Base-by-base conservation (phyloP, 2,329 filamentous ascomycete species). In the Fusarium pseudonygamai region DNA sequence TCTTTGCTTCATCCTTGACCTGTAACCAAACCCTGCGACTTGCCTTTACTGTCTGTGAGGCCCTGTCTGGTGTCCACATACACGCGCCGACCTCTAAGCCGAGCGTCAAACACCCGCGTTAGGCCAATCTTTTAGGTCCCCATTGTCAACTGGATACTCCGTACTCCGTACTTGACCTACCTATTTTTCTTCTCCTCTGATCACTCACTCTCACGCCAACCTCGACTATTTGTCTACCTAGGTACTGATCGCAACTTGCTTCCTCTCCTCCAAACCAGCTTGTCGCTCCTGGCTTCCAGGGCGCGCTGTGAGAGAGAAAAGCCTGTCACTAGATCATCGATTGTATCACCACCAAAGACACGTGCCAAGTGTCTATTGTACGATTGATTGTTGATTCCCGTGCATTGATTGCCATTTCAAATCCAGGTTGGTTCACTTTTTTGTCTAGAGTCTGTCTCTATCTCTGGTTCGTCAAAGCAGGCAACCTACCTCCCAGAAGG, bases 281-380 rank as follows among this genome's bases (percentile, higher is more conserved):
- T 77, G 76, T 71, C 75, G 75, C 72, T 76, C 71, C 74, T 78
- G 76, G 76, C 63, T 67, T 57, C 76, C 75, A 77, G 76, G 76
- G 65, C 73, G 76, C 73, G 76, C 75, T 78, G 76, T 69, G 76
- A 62, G 75, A 78, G 76, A 75, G 74, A 69, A 69, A 69, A 60
- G 67, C 45, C 61, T 56, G 64, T 50, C 34, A 34, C 30, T 66
- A 64, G 45, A 76, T 64, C 49, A 67, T 50, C 62, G 72, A 67
- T 53, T 72, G 72, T 62, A 72, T 50, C 15, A 67, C 50, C 40
- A 49, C 20, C 52, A 46, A 40, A 57, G 58, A 65, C 64, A 59
- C 68, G 50, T 42, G 45, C 60, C 56, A 72, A 73, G 59, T 58
- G 59, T 60, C 50, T 59, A 24, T 65, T 77, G 71, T 71, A 77